Base-by-base conservation (phyloP, 305 asterid species). In the Fraxinus latifolia region DNA sequence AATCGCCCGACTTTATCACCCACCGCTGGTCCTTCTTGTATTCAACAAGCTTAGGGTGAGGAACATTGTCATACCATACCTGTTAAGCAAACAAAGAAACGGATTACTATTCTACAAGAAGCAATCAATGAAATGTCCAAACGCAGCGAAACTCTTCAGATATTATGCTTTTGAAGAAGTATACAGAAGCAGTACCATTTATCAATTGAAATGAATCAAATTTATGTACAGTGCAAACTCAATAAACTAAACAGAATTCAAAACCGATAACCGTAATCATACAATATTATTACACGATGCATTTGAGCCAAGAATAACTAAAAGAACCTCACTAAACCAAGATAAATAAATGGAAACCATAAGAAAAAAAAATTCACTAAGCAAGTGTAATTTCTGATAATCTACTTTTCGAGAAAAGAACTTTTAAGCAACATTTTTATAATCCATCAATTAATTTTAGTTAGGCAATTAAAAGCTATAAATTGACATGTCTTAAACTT, bases 61-160 rank as follows among this genome's bases (percentile, higher is more conserved):
- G 99, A 79, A 92, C 99, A 86, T 96, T 94, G 88, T 70, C 86
- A 87, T 90, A 93, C 99, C 99, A 93, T 84, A 96, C 83, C 99
- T 96, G 92, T 62, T 42, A 34, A 37, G n/a, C 55, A 77, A 39
- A 37, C 33, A 34, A 60, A 81, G 76, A 29, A 70, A 77, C 79
- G 53, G 7, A 25, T 74, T 65, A 78, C 58, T 29, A 77, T 17
- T 77, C 44, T 31, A 76, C 81, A 32, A 83, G 68, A 27, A 29
- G 50, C 42, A 34, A 21, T 39, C 19, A 71, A 32, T 44, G 8
- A 79, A 34, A 71, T 77, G 77, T 55, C 9, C 80, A 47, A 80
- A 60, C 53, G 75, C 17, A 79, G 39, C 14, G 65, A 79, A 82
- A 65, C 34, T 74, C 31, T 44, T 29, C 47, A 11, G 15, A 31